Evolutionary conservation across 2,329 filamentous ascomycete genomes (phyloP).

Genomic region (Westerdykella sp.): DNA sequence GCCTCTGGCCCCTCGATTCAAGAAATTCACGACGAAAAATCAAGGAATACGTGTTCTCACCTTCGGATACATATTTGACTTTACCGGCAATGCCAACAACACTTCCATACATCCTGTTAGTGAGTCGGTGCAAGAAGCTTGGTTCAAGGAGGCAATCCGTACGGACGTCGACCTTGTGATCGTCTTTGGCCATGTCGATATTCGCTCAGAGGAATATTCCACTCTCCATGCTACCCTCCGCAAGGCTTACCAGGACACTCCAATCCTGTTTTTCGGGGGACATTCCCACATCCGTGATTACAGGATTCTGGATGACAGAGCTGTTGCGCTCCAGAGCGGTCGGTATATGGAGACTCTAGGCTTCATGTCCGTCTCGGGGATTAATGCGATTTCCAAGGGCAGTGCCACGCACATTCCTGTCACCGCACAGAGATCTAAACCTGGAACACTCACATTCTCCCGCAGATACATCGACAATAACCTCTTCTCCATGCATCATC

Average conservation of each 20-base stretch:
- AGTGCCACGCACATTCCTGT: constrained; percentile 9
- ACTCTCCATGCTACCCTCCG: constrained; percentile 74
- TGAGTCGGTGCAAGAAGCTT: constrained; percentile 72
- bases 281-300: constrained; percentile 87
- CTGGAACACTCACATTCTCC: constrained; percentile 53
- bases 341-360: constrained; percentile 94
- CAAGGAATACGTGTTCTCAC: constrained; percentile 77
- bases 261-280: constrained; percentile 87
- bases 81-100: constrained; percentile 85
- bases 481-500: constrained; percentile 73
- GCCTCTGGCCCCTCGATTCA: constrained; percentile 74
- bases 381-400: constrained; percentile 40
- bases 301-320: constrained; percentile 67
- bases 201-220: constrained; percentile 73
- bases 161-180: constrained; percentile 77
- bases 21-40: constrained; percentile 87
- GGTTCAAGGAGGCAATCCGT: constrained; percentile 80
- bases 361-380: constrained; percentile 78
- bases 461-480: constrained; percentile 94
- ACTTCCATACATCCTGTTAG: constrained; percentile 75
- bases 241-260: constrained; percentile 67
- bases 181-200: constrained; percentile 76
- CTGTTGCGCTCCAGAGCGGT: constrained; percentile 77
- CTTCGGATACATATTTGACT: constrained; percentile 94
- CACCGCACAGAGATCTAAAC: constrained; percentile 10